phyloP scores from a whole-genome alignment of 345 rosid genomes.

The Populus davidiana region DNA sequence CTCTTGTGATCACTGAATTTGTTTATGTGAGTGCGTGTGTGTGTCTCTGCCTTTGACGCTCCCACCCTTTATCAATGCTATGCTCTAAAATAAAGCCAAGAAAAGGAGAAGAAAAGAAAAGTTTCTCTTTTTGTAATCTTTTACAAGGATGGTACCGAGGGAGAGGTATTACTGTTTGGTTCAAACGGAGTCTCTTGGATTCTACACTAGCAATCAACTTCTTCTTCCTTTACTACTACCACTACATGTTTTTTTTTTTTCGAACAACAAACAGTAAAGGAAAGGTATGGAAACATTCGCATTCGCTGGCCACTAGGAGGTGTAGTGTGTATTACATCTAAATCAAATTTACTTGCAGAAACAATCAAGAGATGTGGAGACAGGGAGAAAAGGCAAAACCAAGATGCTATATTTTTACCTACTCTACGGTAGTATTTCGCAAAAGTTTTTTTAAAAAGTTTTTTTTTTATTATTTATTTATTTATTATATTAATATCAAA shows the following conservation, averaged over 20 bases:
- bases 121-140: not conserved
- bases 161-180: slow-evolving; percentile 41
- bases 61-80: slow-evolving; percentile 45
- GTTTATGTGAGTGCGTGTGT: slow-evolving; percentile 17
- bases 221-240: not conserved
- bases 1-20: slow-evolving; percentile 2
- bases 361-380: not conserved
- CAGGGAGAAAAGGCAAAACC: not conserved
- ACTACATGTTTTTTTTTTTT: not conserved
- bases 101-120: not conserved
- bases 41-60: slow-evolving; percentile 43
- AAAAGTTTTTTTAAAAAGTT: too few relatives aligned
- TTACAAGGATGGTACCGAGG: not conserved
- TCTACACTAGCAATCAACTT: slow-evolving; percentile 25
- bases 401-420: not conserved
- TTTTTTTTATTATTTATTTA: too few relatives aligned
- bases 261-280: not conserved
- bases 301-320: not conserved
- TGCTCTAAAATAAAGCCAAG: slow-evolving; percentile 36
- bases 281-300: not conserved
- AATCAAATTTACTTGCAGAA: not conserved
- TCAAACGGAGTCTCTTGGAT: slow-evolving; percentile 54
- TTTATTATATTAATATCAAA: too few relatives aligned
- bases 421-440: not conserved
- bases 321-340: not conserved